phyloP scores from a whole-genome alignment of 208 protist genomes.

The Porcisia hertigi region DNA sequence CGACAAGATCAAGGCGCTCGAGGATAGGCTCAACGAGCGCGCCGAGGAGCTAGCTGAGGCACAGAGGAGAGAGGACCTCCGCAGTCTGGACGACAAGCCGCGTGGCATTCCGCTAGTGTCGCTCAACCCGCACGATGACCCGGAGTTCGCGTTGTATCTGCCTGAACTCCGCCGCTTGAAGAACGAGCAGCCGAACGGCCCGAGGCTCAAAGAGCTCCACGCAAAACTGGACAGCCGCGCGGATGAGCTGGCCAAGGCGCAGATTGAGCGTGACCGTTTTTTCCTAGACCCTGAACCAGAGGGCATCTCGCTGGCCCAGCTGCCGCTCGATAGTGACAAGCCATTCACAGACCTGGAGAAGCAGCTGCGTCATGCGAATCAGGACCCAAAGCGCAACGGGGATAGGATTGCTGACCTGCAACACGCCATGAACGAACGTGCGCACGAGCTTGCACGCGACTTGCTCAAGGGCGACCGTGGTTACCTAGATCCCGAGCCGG shows the following conservation, averaged over 20 bases:
- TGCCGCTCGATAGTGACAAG: constrained; percentile 67
- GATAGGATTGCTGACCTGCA: constrained; percentile 57
- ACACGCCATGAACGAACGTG: constrained; percentile 61
- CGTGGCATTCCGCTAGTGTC: constrained; percentile 59
- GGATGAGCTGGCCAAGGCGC: constrained; percentile 49
- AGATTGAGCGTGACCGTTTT: constrained; percentile 56
- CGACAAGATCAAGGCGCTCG: constrained; percentile 50
- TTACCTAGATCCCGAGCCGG: constrained; percentile 76
- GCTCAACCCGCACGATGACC: constrained; percentile 66
- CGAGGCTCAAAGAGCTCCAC: constrained; percentile 52
- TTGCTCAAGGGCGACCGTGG: constrained; percentile 61
- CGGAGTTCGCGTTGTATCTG: constrained; percentile 52
- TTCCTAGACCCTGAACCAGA: constrained; percentile 70
- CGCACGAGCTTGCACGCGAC: constrained; percentile 60
- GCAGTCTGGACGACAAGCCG: constrained; percentile 50
- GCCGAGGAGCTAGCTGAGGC: constrained; percentile 56
- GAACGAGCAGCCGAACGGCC: constrained; percentile 50
- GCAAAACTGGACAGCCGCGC: constrained; percentile 52
- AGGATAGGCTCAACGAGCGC: constrained; percentile 69
- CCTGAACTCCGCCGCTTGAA: constrained; percentile 71
- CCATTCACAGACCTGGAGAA: constrained; percentile 66
- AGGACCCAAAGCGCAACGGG: constrained; percentile 48
- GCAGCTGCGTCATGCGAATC: constrained; percentile 55
- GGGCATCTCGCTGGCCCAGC: constrained; percentile 60
- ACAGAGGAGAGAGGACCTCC: constrained; percentile 63